Base-by-base conservation (phyloP, 2,329 filamentous ascomycete species). In the Fusarium sp. region DNA sequence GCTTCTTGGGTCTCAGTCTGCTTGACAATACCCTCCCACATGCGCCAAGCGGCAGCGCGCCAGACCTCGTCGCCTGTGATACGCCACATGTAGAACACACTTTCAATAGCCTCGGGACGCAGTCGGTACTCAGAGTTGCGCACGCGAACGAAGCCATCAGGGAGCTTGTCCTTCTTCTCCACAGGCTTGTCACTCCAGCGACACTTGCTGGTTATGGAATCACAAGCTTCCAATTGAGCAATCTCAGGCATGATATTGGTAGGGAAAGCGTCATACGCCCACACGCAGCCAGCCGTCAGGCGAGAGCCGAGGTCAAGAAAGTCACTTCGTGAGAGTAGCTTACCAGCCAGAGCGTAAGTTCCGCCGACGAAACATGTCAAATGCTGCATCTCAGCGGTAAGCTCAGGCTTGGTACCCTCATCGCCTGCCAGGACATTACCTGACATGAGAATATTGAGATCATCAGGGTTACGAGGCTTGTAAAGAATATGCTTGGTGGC, bases 321-420 rank as follows among this genome's bases (percentile, higher is more conserved):
- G 71, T 84, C 80, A 4, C 77, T 73, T 19, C 79, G 77, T 2
- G 78, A 75, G 57, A 91, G 86, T 24, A 93, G 80, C 61, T 84
- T 86, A 2, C 90, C 88, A 2, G 86, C 89, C 34, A 94, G 83
- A 2, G 83, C 90, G 44, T 91, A 89, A 81, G 91, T 89, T 11
- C 90, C 91, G 8, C 91, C 91, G 4, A 86, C 81, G 73, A 92
- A 94, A 76, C 91, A 94, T 4, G 85, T 84, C 3, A 92, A 80
- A 73, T 93, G 91, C 58, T 89, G 76, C 75, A 78, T 79, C 57
- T 80, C 76, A 21, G 73, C 64, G 10, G 69, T 67, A 17, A 80
- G 75, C 21, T 78, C 74, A 20, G 73, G 63, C 45, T 70, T 67
- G 15, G 26, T 38, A 12, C 58, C 65, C 19, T 72, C 62, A n/a